phyloP scores from a whole-genome alignment of 768 basidiomycete species.

The Tylopilus rubrobrunneus region DNA sequence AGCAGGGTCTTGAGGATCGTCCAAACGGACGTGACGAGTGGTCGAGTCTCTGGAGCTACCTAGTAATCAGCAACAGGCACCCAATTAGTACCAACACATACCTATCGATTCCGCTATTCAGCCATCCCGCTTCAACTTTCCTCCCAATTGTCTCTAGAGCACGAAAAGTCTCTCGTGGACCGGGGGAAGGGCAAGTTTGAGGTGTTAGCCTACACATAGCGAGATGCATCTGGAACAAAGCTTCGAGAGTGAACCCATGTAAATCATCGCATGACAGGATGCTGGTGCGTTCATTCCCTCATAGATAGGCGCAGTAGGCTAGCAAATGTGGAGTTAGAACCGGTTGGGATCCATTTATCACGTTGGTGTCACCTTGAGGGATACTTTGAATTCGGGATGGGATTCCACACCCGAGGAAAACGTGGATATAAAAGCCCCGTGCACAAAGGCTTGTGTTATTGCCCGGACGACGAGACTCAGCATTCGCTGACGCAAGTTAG shows the following conservation, averaged over 20 bases:
- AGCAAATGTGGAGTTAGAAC: slow-evolving; percentile 5
- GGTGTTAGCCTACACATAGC: slow-evolving; percentile 34
- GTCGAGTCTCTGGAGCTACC: slow-evolving; percentile 42
- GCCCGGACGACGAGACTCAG: slow-evolving; percentile 38
- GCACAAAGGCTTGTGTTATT: slow-evolving; percentile 51
- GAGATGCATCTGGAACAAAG: slow-evolving; percentile 34
- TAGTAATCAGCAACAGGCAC: slow-evolving; percentile 1
- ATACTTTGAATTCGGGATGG: slow-evolving; percentile 16
- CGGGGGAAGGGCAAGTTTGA: slow-evolving; percentile 24
- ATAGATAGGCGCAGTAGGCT: slow-evolving; percentile 34
- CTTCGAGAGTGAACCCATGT: slow-evolving; percentile 40
- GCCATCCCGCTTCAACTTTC: slow-evolving; percentile 49
- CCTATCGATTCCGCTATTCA: slow-evolving; percentile 32
- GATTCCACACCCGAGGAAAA: slow-evolving; percentile 35
- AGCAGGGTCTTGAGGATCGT: slow-evolving; percentile 66
- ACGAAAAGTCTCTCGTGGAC: slow-evolving; percentile 27
- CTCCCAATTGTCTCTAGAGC: slow-evolving; percentile 34
- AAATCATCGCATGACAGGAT: slow-evolving; percentile 34
- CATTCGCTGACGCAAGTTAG: slow-evolving; percentile 21
- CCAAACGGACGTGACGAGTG: slow-evolving; percentile 56
- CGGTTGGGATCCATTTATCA: not conserved
- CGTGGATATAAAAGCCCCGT: slow-evolving; percentile 51
- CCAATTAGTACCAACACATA: slow-evolving; percentile 31
- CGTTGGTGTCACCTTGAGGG: slow-evolving; percentile 10
- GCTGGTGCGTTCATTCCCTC: slow-evolving; percentile 32